Percentiles rank a stretch among this genome's conserved stretches.
phyloP scores from a whole-genome alignment of 148 eudicot species.

The Beta vulgaris region DNA sequence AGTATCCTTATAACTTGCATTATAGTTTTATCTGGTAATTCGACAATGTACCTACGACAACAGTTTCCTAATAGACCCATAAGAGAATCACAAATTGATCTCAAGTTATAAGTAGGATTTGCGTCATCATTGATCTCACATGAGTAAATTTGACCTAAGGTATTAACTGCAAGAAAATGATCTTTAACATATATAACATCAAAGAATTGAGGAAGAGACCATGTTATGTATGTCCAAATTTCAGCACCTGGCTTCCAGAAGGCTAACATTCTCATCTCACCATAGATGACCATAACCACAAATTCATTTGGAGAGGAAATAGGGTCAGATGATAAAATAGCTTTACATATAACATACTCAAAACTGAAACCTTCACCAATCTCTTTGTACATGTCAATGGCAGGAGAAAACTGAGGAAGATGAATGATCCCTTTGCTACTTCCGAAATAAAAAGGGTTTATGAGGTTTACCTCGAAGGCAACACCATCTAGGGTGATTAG shows the following conservation, averaged over 20 bases:
- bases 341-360: constrained; percentile 18
- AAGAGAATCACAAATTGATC: not conserved
- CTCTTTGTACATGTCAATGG: constrained; percentile 8
- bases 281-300: constrained; percentile 18
- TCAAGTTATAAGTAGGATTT: not conserved
- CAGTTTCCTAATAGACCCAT: not conserved
- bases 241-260: constrained; percentile 22
- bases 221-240: constrained; percentile 9
- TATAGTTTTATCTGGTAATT: constrained; percentile 17
- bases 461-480: constrained; percentile 12
- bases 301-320: constrained; percentile 2
- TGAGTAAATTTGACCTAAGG: constrained; percentile 14
- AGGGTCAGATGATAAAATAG: constrained; percentile 20
- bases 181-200: constrained; percentile 10
- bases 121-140: not conserved
- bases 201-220: not conserved
- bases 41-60: constrained; percentile 21
- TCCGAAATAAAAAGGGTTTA: constrained; percentile 20
- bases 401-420: constrained; percentile 25
- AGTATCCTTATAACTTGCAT: constrained; percentile 13
- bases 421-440: constrained; percentile 10
- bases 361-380: not conserved
- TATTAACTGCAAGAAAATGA: constrained; percentile 14
- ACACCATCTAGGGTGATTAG: constrained; percentile 18
- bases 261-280: constrained; percentile 6